Conservation (phyloP, 2,329 filamentous ascomycete species). For the Elsinoe perseae region DNA sequence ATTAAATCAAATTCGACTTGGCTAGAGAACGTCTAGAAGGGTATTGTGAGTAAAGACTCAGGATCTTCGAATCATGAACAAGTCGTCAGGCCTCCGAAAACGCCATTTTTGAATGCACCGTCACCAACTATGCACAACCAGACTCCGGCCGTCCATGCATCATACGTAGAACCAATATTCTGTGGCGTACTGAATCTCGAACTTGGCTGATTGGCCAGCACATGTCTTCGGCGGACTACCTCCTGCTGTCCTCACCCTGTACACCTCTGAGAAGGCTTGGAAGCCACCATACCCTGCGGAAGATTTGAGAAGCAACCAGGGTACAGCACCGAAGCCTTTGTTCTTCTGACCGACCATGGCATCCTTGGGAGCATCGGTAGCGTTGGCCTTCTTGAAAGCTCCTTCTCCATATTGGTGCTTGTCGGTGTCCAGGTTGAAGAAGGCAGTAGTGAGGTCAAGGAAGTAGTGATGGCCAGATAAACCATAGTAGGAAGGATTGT, state of each 20-base stretch:
- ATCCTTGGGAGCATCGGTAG: constrained; percentile 54
- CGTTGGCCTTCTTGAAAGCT: constrained; percentile 55
- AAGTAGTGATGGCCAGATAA: constrained; percentile 80
- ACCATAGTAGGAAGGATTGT: constrained; percentile 50
- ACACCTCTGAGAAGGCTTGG: constrained; percentile 67
- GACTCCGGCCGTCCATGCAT: neutral
- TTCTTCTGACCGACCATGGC: constrained; percentile 51
- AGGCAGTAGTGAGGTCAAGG: constrained; percentile 58
- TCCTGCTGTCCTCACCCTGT: constrained; percentile 75
- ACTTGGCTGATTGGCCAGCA: constrained; percentile 51
- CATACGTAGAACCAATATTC: constrained; percentile 59
- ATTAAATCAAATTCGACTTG: neutral
- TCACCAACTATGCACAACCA: neutral
- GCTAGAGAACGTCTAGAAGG: constrained; percentile 12
- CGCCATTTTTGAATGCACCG: constrained; percentile 1
- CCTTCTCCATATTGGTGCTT: constrained; percentile 49
- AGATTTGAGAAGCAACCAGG: constrained; percentile 66
- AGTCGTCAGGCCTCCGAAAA: neutral
- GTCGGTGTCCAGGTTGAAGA: constrained; percentile 67
- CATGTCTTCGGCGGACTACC: constrained; percentile 70
- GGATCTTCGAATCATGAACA: neutral
- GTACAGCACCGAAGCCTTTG: constrained; percentile 59
- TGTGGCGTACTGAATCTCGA: constrained; percentile 72
- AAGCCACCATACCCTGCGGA: constrained; percentile 41
- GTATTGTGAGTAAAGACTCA: neutral